Evolutionary conservation across 805 yeast genomes (phyloP), one percentile per base, ranked within the genome.

Genomic region (Kluyveromyces aestuarii): DNA sequence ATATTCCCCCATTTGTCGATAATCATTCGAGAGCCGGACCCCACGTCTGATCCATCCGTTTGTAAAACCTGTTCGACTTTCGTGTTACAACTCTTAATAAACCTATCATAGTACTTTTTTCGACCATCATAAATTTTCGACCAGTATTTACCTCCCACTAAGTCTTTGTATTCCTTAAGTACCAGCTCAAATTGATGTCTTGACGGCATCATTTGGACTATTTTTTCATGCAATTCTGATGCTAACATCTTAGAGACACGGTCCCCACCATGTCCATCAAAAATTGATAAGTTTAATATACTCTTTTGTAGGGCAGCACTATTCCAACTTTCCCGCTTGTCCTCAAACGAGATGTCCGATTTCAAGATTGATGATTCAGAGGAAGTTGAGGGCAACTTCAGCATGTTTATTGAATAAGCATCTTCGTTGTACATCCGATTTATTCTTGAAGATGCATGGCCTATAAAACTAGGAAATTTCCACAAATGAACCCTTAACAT

Each of bases 221-320:
- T 77, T 57, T 64, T 73, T 54, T 60, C 62, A 48, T 73, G 80
- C 30, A 93, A 70, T 48, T 80, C 70, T 2, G 72, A 65, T 18
- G 73, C 68, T 11, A 90, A 69, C 58, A 75, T 84, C 21, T 71
- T 73, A 42, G 89, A 74, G 57, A 96, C 87, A 47, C 82, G 81
- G 21, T 72, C 74, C 19, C 96, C 95, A 8, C 98, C 99, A 67
- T 93, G 99, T 9, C 99, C 99, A 67, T 93, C 99, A 64, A 86
- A 89, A 1, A 93, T 75, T 42, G 80, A 79, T 58, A 87, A 81
- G 55, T 79, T 80, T 68, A 91, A 85, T 17, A 82, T 80, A 1
- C 65, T 52, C 44, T 38, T 42, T 50, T 48, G 51, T 17, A 36
- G 40, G 17, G 48, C 48, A 18, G 50, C 44, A 46, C 48, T 48